Conservation (phyloP, 768 basidiomycete species). For the Phlebiopsis flavidoalba region DNA sequence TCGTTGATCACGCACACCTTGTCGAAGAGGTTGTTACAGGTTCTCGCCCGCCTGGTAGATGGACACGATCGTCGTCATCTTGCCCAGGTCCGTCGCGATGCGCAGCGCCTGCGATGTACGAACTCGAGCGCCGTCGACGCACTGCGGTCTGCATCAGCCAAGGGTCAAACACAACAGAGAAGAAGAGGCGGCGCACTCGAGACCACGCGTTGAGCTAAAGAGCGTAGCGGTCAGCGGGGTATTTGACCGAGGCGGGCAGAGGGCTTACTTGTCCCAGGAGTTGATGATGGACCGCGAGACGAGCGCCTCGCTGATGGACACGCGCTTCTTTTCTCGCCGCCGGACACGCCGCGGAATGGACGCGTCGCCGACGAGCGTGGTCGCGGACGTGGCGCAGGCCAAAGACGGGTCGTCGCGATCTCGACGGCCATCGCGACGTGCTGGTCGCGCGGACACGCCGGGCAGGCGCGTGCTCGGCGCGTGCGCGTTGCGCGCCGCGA, state of each 20-base stretch:
- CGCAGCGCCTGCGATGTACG: conserved; percentile 51
- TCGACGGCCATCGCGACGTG: conserved; percentile 36
- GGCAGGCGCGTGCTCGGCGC: conserved; percentile 52
- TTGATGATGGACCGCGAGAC: conserved; percentile 56
- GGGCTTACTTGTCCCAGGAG: conserved; percentile 71
- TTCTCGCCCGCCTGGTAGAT: conserved; percentile 82
- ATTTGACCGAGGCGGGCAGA: neutral
- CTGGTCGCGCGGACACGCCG: conserved; percentile 36
- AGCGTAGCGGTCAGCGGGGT: neutral
- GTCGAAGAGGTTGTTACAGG: conserved; percentile 62
- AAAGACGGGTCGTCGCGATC: conserved; percentile 59
- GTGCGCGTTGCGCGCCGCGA: conserved; percentile 65
- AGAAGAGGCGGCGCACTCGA: conserved; percentile 26
- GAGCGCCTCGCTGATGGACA: conserved; percentile 70
- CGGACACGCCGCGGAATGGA: conserved; percentile 66
- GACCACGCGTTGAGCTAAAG: conserved; percentile 41
- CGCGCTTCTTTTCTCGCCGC: conserved; percentile 74
- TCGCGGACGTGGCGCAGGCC: conserved; percentile 69
- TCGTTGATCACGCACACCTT: conserved; percentile 78
- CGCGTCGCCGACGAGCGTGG: conserved; percentile 76
- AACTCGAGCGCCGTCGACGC: conserved; percentile 58
- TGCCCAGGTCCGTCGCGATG: conserved; percentile 43
- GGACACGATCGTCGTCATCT: conserved; percentile 60
- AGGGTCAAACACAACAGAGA: neutral
- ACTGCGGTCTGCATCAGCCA: conserved; percentile 1